phyloP scores from a whole-genome alignment of 768 basidiomycete species.

The Leccinum longicurvipes region DNA sequence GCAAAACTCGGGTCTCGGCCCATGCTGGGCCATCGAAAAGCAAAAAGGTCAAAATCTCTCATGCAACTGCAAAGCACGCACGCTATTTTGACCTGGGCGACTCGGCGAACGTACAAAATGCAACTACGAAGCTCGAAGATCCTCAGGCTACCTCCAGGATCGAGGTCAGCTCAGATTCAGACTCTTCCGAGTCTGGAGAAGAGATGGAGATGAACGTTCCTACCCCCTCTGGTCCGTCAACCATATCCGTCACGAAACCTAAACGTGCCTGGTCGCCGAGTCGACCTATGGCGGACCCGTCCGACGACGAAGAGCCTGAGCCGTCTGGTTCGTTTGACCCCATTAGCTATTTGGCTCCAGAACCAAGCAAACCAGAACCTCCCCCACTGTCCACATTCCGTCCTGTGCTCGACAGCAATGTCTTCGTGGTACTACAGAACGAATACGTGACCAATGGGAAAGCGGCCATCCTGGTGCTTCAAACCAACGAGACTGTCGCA shows the following conservation, averaged over 20 bases:
- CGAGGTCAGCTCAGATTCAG: conserved; percentile 32
- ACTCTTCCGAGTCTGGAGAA: conserved; percentile 23
- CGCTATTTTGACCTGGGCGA: conserved; percentile 37
- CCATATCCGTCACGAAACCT: conserved; percentile 13
- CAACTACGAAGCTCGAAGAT: conserved; percentile 25
- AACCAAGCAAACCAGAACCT: conserved; percentile 13
- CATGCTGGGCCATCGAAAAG: conserved; percentile 19
- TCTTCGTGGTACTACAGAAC: conserved; percentile 6
- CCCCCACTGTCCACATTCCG: conserved; percentile 47
- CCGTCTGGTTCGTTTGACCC: neutral
- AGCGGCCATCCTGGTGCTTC: conserved; percentile 43
- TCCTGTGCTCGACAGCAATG: conserved; percentile 43
- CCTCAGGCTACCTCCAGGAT: conserved; percentile 34
- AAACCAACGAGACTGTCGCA: conserved; percentile 50
- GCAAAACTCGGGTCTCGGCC: conserved; percentile 37
- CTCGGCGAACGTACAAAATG: conserved; percentile 29
- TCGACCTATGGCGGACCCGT: conserved; percentile 44
- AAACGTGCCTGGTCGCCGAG: conserved; percentile 61
- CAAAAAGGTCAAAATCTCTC: conserved; percentile 30
- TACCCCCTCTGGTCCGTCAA: conserved; percentile 9
- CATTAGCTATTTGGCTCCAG: neutral
- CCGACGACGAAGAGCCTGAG: conserved; percentile 40
- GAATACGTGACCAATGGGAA: conserved; percentile 1
- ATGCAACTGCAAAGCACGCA: conserved; percentile 21
- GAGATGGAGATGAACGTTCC: conserved; percentile 22